Evolutionary conservation across 179 eudicot species (phyloP).

Genomic region (Sideroxylon spinosum): DNA sequence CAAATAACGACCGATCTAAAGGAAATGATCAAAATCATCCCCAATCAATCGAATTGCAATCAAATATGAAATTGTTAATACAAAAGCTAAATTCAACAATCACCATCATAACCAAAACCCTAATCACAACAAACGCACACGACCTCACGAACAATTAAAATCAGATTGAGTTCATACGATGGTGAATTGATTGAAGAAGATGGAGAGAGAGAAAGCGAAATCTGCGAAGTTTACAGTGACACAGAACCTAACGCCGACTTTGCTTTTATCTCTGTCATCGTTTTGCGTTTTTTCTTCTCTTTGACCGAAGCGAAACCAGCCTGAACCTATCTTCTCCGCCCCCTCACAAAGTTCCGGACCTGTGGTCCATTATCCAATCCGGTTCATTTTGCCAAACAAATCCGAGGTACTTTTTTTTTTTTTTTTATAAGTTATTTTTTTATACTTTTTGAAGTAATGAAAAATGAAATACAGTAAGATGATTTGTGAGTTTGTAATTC

Average conservation of each 20-base stretch:
- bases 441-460: too few species aligned
- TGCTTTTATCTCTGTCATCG: conserved; percentile 9
- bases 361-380: conserved; percentile 1
- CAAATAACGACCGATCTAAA: conserved; percentile 23
- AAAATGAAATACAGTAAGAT: too few species aligned
- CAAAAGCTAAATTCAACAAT: background rate
- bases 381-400: conserved; percentile 3
- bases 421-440: too few species aligned
- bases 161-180: background rate
- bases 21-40: conserved; percentile 11
- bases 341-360: conserved; percentile 3
- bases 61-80: background rate
- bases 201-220: background rate
- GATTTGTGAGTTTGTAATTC: too few species aligned
- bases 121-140: background rate
- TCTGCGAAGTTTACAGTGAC: background rate
- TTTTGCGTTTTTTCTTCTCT: conserved; percentile 17
- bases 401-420: background rate
- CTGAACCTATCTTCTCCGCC: conserved; percentile 15
- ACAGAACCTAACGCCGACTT: conserved; percentile 17
- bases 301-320: conserved; percentile 19
- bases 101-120: background rate
- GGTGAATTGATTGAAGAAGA: background rate
- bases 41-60: background rate
- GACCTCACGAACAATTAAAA: background rate